These are phyloP conservation scores for Ceratocystiopsis minuta DNA, from an alignment of 2,329 filamentous ascomycete species.

Conservation along the genomic window DNA sequence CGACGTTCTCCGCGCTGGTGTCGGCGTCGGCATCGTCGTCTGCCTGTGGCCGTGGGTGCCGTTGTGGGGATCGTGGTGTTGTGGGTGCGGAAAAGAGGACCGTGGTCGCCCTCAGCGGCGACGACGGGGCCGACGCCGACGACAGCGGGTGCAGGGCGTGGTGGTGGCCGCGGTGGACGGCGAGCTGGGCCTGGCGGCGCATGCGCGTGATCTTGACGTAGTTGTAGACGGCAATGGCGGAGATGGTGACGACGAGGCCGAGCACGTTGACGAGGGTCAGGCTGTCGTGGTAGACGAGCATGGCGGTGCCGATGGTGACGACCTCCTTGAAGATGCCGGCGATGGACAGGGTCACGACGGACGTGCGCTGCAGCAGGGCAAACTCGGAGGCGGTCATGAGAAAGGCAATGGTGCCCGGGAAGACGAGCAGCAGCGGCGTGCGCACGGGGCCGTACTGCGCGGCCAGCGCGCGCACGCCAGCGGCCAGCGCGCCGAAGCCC, in stretches of 20 bases:
- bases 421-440: constrained; percentile 59
- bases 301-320: constrained; percentile 79
- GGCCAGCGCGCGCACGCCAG: constrained; percentile 45
- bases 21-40: constrained; percentile 18
- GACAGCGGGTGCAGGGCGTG: neutral
- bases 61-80: constrained; percentile 3
- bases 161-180: constrained; percentile 25
- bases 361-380: constrained; percentile 82
- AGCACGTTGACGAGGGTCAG: constrained; percentile 76
- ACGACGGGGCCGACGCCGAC: neutral
- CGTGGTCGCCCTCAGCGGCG: neutral
- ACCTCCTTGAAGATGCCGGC: constrained; percentile 99
- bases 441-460: constrained; percentile 48
- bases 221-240: constrained; percentile 78
- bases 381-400: constrained; percentile 96
- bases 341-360: constrained; percentile 87
- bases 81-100: neutral
- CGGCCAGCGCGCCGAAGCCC: constrained; percentile 49
- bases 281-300: constrained; percentile 72
- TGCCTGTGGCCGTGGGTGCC: constrained; percentile 4
- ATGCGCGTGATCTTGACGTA: constrained; percentile 87
- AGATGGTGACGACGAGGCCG: constrained; percentile 74
- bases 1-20: constrained; percentile 28
- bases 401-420: constrained; percentile 82
- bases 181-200: constrained; percentile 51